phyloP scores from a whole-genome alignment of 208 protist genomes.

The Strigomonas oncopelti region DNA sequence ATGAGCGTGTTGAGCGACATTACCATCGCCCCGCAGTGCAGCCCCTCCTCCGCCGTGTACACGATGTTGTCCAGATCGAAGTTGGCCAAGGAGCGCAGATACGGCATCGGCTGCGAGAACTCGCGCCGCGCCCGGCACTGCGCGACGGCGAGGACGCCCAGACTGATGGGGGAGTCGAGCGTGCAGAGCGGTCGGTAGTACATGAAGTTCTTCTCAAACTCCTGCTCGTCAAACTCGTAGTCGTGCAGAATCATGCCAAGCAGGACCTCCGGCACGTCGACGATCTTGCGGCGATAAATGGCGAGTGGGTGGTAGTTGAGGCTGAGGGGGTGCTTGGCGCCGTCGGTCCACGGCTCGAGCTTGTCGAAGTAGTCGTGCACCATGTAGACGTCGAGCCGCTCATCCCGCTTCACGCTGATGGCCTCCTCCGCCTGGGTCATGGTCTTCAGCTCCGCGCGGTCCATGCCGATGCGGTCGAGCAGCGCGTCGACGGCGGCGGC shows the following conservation, averaged over 20 bases:
- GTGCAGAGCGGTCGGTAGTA: conserved; percentile 86
- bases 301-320: conserved; percentile 90
- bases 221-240: conserved; percentile 67
- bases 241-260: conserved; percentile 81
- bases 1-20: conserved; percentile 56
- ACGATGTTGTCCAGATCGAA: conserved; percentile 87
- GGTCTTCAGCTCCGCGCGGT: conserved; percentile 50
- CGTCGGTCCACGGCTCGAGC: conserved; percentile 59
- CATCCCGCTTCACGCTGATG: conserved; percentile 59
- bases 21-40: conserved; percentile 82
- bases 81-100: conserved; percentile 65
- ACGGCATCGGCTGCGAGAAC: conserved; percentile 72
- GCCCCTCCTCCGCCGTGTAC: conserved; percentile 79
- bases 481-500: conserved; percentile 37
- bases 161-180: conserved; percentile 75
- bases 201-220: conserved; percentile 67
- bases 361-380: conserved; percentile 87
- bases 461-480: conserved; percentile 63
- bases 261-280: conserved; percentile 86
- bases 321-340: conserved; percentile 68
- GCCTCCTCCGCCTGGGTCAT: conserved; percentile 43
- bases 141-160: conserved; percentile 68
- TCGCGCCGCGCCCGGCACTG: conserved; percentile 57
- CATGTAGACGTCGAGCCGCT: conserved; percentile 75
- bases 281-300: conserved; percentile 82